These are phyloP conservation scores for Vararia minispora DNA, from an alignment of 768 basidiomycete genomes.

Conservation along the genomic window DNA sequence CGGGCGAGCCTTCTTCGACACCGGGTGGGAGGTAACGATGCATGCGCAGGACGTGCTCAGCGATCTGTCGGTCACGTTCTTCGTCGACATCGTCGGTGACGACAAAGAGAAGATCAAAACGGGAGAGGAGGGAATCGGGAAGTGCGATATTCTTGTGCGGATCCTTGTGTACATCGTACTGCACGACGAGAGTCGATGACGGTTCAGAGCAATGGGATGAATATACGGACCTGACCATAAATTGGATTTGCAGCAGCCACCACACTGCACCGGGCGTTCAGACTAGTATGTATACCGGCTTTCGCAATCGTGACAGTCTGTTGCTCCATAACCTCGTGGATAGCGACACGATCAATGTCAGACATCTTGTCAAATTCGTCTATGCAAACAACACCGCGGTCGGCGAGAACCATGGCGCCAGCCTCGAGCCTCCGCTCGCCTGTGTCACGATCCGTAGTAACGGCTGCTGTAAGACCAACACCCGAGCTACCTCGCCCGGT, in stretches of 20 bases:
- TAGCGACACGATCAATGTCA: slow-evolving; percentile 95
- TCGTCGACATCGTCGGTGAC: slow-evolving; percentile 99
- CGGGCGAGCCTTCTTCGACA: slow-evolving; percentile 91
- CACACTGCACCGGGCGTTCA: slow-evolving; percentile 96
- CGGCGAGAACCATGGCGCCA: slow-evolving; percentile 98
- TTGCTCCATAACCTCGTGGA: slow-evolving; percentile 99
- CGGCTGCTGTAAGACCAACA: slow-evolving; percentile 96
- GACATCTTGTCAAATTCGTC: slow-evolving; percentile 99
- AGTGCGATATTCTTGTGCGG: slow-evolving; percentile 98
- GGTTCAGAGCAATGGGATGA: slow-evolving; percentile 1
- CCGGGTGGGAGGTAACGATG: slow-evolving; percentile 96
- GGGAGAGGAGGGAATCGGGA: slow-evolving; percentile 93
- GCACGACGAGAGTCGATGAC: slow-evolving; percentile 5
- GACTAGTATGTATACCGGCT: slow-evolving; percentile 95
- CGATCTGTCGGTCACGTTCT: slow-evolving; percentile 84
- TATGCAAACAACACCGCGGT: slow-evolving; percentile 97
- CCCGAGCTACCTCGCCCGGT: slow-evolving; percentile 98
- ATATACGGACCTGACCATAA: slow-evolving; percentile 70
- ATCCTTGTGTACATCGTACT: slow-evolving; percentile 99
- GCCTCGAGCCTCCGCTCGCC: slow-evolving; percentile 95
- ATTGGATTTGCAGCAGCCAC: slow-evolving; percentile 98
- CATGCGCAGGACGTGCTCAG: slow-evolving; percentile 95
- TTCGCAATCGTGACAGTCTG: slow-evolving; percentile 99
- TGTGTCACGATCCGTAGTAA: slow-evolving; percentile 96
- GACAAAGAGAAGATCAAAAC: slow-evolving; percentile 97